Evolutionary conservation across 768 basidiomycete genomes (phyloP).

Genomic region (Amanita jacksonii): DNA sequence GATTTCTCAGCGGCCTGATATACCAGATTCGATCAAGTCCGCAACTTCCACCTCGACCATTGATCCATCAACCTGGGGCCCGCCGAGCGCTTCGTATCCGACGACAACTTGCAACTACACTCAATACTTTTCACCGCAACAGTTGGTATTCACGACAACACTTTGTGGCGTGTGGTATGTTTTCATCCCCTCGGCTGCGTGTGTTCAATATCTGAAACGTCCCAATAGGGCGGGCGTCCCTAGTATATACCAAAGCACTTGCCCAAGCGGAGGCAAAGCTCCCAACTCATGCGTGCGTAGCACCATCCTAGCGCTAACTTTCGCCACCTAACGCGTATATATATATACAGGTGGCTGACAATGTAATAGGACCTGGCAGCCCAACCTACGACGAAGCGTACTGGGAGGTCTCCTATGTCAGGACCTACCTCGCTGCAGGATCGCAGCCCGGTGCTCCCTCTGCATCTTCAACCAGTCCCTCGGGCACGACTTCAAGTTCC

Average conservation of each 20-base stretch:
- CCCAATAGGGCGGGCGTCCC: constrained; percentile 33
- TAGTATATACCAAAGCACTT: constrained; percentile 31
- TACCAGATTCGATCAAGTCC: constrained; percentile 27
- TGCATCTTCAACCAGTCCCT: background rate
- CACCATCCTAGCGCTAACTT: background rate
- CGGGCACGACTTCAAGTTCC: background rate
- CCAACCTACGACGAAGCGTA: constrained; percentile 40
- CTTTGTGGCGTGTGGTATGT: constrained; percentile 42
- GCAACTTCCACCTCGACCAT: constrained; percentile 28
- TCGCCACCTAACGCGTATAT: background rate
- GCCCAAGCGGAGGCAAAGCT: constrained; percentile 17
- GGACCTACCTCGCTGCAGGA: constrained; percentile 38
- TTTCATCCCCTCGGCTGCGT: too few relatives aligned
- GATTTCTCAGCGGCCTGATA: constrained; percentile 28
- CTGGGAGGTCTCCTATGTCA: constrained; percentile 52
- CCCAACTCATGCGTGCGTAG: constrained; percentile 30
- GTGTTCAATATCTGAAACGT: too few relatives aligned
- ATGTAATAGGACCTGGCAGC: constrained; percentile 37
- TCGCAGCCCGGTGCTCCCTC: constrained; percentile 8
- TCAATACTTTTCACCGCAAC: constrained; percentile 52
- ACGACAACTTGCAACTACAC: constrained; percentile 41
- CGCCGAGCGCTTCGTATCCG: constrained; percentile 59
- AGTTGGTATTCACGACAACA: constrained; percentile 60
- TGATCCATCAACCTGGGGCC: constrained; percentile 39
- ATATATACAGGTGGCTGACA: constrained; percentile 23